Evolutionary conservation across 257 asterid genomes (phyloP).

Genomic region (Craterostigma plantagineum): DNA sequence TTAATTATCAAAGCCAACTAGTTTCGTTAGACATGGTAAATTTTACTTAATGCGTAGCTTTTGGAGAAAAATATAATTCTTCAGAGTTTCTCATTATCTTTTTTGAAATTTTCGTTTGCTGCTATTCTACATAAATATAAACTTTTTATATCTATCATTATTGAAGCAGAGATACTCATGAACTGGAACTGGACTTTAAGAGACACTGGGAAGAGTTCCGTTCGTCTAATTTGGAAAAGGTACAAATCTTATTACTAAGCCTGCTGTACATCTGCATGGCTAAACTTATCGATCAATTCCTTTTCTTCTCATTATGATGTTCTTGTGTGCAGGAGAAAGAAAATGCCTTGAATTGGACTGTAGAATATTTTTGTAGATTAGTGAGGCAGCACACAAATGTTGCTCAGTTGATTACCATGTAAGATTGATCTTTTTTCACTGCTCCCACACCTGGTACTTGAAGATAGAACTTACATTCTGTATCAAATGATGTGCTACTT

Average conservation of each 20-base stretch:
- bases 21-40: too few species aligned
- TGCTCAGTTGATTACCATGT: constrained; percentile 77
- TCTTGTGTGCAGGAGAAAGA: constrained; percentile 79
- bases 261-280: constrained; percentile 4
- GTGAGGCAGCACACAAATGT: constrained; percentile 80
- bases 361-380: constrained; percentile 93
- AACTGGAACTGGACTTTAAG: constrained; percentile 87
- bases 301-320: constrained; percentile 3
- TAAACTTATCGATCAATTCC: background rate
- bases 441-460: constrained; percentile 5
- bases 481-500: background rate
- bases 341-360: constrained; percentile 79
- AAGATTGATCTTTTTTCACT: constrained; percentile 16
- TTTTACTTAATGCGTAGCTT: too few species aligned
- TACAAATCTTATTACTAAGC: constrained; percentile 8
- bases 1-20: too few species aligned
- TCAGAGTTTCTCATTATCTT: too few species aligned
- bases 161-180: constrained; percentile 44
- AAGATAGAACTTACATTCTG: background rate
- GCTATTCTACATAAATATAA: too few species aligned
- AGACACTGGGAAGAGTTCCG: constrained; percentile 97
- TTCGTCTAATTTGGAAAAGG: constrained; percentile 61
- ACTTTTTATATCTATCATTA: too few species aligned
- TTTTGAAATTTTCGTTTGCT: background rate
- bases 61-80: too few species aligned